Evolutionary conservation across 257 asterid genomes (phyloP).

Genomic region (Capsicum rhomboideum): DNA sequence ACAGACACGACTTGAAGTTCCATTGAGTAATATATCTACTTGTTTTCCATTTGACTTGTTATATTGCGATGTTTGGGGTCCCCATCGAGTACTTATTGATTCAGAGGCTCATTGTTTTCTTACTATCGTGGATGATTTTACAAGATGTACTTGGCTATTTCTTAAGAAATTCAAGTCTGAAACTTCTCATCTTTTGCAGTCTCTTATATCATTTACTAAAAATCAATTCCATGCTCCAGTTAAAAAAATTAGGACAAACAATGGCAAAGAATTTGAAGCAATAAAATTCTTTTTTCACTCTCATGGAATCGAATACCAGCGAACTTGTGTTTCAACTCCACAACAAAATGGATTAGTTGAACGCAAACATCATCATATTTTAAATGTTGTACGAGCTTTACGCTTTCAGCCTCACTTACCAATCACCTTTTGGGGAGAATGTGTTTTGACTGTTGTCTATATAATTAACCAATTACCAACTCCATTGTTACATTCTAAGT

Average conservation of each 20-base stretch:
- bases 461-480: not conserved
- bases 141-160: not conserved
- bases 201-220: not conserved
- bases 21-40: not conserved
- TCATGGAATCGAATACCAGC: not conserved
- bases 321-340: not conserved
- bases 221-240: not conserved
- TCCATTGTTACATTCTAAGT: not conserved
- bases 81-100: not conserved
- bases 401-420: not conserved
- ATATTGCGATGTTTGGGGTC: conserved; percentile 6
- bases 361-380: not conserved
- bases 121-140: not conserved
- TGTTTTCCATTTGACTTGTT: not conserved
- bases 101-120: not conserved
- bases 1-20: not conserved
- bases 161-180: not conserved
- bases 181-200: not conserved
- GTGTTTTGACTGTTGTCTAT: not conserved
- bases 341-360: not conserved
- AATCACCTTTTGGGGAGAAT: not conserved
- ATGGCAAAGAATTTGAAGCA: no score
- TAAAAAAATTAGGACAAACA: not conserved
- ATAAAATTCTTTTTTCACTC: not conserved
- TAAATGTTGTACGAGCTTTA: not conserved